Evolutionary conservation across 495 filamentous ascomycete genomes (phyloP), one percentile per base, ranked within the genome.

Genomic region (Penicillium angulare): DNA sequence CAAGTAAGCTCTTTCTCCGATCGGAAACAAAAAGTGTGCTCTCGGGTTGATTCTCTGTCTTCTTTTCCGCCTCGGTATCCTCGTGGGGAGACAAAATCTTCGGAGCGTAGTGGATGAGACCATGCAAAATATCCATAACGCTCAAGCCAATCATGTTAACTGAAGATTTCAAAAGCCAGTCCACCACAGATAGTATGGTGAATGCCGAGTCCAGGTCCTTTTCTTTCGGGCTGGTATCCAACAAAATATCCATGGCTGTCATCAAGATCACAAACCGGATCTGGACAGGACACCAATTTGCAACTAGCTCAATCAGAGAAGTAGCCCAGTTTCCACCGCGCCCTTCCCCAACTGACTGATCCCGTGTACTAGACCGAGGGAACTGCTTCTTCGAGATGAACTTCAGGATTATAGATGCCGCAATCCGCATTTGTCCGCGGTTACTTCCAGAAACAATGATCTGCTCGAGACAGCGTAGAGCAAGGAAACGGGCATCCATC

Each of bases 61-160:
- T 47, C 36, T 72, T 66, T 20, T 60, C 61, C 2, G 53, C 12
- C 2, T 52, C 56, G 53, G 15, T 60, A 54, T 13, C 56, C 34
- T 34, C 59, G 23, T 86, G 66, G 47, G 89, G 86, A 3, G 65
- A 65, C n/a, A 95, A 77, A 13, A 92, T 67, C 43, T 81, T 76
- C 47, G 89, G 80, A 53, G 89, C 86, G 49, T 93, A 90, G 34
- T 86, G 83, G 46, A 95, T 78, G 5, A 97, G 76, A 16, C 89
- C 88, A 17, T 92, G 72, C 16, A 96, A 73, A 6, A 96, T 82
- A 63, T 97, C 92, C 79, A 96, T 97, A 18, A 96, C 86, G 59
- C 90, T 95, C 33, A 97, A 75, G 1, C 92, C 92, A 50, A 97
- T 95, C 67, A 97, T 81, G 64, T 95, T 97, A 57, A 95, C 84